Evolutionary conservation across 345 rosid genomes (phyloP).

Genomic region (Boechera divaricarpa): DNA sequence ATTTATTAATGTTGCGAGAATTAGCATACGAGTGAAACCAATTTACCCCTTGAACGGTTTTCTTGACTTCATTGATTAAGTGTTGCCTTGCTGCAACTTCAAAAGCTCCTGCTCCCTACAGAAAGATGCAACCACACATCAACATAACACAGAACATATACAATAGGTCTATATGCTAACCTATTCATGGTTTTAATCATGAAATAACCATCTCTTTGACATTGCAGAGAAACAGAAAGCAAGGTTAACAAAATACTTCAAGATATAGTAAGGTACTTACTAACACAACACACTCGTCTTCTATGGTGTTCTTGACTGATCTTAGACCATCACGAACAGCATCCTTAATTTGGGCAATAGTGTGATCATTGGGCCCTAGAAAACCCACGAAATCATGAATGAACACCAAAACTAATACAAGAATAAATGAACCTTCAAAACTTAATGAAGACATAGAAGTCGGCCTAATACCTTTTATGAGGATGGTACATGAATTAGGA

Average conservation of each 20-base stretch:
- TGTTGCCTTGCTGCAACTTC: slow-evolving; percentile 96
- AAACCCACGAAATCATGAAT: slow-evolving; percentile 12
- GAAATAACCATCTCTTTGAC: slow-evolving; percentile 19
- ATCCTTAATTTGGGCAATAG: slow-evolving; percentile 96
- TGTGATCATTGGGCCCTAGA: slow-evolving; percentile 92
- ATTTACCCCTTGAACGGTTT: slow-evolving; percentile 94
- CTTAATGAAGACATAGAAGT: slow-evolving; percentile 1
- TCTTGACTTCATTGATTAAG: slow-evolving; percentile 86
- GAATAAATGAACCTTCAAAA: neutral
- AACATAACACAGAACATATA: neutral
- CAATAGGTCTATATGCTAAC: slow-evolving; percentile 11
- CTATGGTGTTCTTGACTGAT: slow-evolving; percentile 94
- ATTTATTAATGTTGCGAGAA: neutral
- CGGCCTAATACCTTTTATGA: slow-evolving; percentile 72
- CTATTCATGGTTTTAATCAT: neutral
- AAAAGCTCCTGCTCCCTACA: slow-evolving; percentile 99
- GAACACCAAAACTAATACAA: neutral
- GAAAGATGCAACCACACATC: slow-evolving; percentile 25
- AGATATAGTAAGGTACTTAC: slow-evolving; percentile 52
- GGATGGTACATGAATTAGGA: slow-evolving; percentile 87
- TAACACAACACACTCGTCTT: slow-evolving; percentile 91
- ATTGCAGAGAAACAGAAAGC: slow-evolving; percentile 3
- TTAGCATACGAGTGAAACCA: neutral
- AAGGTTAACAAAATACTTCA: slow-evolving; percentile 15
- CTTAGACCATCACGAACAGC: slow-evolving; percentile 97